Evolutionary conservation across 169 alveolate species (phyloP).

Genomic region (Plasmodium inui): DNA sequence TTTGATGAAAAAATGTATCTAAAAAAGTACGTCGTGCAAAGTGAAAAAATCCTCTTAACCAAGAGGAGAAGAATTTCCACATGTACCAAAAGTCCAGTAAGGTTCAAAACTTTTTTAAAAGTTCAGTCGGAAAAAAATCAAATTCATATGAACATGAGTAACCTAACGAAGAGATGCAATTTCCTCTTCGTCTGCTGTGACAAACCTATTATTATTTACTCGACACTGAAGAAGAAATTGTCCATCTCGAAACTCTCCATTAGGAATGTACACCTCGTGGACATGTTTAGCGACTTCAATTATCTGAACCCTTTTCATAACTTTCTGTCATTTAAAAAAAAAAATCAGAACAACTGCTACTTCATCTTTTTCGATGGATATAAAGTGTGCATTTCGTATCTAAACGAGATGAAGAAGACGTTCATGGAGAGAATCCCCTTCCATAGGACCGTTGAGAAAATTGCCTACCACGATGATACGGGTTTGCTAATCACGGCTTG

Average conservation of each 20-base stretch:
- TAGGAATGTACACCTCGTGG: constrained; percentile 55
- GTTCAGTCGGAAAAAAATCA: constrained; percentile 35
- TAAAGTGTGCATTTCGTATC: constrained; percentile 23
- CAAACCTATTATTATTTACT: constrained; percentile 48
- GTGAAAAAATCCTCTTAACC: constrained; percentile 21
- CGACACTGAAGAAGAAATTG: constrained; percentile 47
- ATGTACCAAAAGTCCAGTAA: constrained; percentile 26
- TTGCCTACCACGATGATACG: constrained; percentile 47
- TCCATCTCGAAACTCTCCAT: constrained; percentile 49
- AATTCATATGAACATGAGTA: constrained; percentile 37
- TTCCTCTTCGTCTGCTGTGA: constrained; percentile 68
- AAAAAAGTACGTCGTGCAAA: constrained; percentile 33
- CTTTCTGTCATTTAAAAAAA: constrained; percentile 49
- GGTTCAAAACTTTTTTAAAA: constrained; percentile 27
- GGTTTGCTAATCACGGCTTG: constrained; percentile 63
- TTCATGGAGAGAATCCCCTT: constrained; percentile 62
- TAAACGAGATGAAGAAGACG: constrained; percentile 44
- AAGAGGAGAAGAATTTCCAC: constrained; percentile 41
- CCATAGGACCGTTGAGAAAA: constrained; percentile 73
- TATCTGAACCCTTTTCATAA: constrained; percentile 72
- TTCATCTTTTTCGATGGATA: constrained; percentile 65
- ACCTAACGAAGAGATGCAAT: constrained; percentile 24
- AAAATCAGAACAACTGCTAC: constrained; percentile 49
- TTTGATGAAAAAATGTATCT: constrained; percentile 61
- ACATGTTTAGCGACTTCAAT: constrained; percentile 61